phyloP scores from a whole-genome alignment of 2,329 filamentous ascomycete species.

The Rosellinia necatrix region DNA sequence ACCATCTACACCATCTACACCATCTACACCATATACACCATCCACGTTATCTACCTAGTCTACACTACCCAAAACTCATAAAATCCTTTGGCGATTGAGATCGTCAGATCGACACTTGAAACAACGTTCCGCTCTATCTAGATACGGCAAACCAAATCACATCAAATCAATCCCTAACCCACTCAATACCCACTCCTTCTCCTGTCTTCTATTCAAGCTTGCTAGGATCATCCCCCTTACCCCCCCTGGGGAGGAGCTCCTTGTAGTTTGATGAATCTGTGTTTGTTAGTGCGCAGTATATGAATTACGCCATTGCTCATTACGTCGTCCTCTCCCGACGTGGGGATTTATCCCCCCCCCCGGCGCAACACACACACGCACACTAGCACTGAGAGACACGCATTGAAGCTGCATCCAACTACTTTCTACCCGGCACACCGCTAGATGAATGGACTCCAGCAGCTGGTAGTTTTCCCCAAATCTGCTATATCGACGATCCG shows the following conservation, averaged over 20 bases:
- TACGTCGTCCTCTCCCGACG: conserved; percentile 8
- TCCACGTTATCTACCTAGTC: too few relatives aligned
- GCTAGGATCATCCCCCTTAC: conserved; percentile 2
- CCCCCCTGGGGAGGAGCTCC: neutral
- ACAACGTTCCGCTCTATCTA: conserved; percentile 15
- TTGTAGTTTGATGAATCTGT: conserved; percentile 11
- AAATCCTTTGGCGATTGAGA: conserved; percentile 31
- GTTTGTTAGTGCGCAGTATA: neutral
- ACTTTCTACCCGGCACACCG: conserved; percentile 5
- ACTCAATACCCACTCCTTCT: conserved; percentile 12
- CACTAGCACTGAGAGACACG: too few relatives aligned
- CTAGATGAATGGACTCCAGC: conserved; percentile 4
- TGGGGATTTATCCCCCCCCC: too few relatives aligned
- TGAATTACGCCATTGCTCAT: conserved; percentile 12
- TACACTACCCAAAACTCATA: too few relatives aligned
- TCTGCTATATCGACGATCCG: conserved; percentile 19
- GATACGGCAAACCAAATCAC: conserved; percentile 12
- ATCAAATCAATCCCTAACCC: conserved; percentile 3
- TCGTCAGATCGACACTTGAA: conserved; percentile 38
- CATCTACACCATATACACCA: too few relatives aligned
- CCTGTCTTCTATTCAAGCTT: too few relatives aligned
- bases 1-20: too few relatives aligned
- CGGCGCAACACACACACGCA: neutral
- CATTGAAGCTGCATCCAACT: too few relatives aligned
- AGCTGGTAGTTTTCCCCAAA: neutral